Evolutionary conservation across 2,329 filamentous ascomycete species (phyloP).

Genomic region (Curvularia verruculosa): DNA sequence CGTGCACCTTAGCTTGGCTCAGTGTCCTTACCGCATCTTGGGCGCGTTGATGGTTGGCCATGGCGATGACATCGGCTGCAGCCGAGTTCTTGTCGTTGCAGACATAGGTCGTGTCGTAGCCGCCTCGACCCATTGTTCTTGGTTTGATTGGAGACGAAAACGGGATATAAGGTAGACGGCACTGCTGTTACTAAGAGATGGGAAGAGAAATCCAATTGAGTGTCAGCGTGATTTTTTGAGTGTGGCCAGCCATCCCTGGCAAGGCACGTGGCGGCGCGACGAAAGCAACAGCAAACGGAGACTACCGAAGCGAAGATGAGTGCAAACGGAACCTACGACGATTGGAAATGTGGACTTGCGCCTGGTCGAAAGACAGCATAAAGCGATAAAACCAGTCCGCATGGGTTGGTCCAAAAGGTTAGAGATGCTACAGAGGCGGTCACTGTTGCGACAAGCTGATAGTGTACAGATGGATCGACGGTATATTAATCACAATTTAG

Average conservation of each 20-base stretch:
- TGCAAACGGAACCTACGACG: not conserved
- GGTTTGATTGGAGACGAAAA: not conserved
- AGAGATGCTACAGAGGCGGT: not conserved
- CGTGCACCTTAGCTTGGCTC: not conserved
- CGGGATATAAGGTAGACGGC: not conserved
- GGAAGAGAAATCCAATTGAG: not conserved
- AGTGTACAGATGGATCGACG: not conserved
- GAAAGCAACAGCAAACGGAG: not conserved
- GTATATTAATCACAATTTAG: conserved; percentile 3
- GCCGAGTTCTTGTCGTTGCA: conserved; percentile 5
- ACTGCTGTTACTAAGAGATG: not conserved
- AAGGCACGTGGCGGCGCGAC: not conserved
- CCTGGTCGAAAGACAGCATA: not conserved
- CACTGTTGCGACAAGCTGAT: not conserved
- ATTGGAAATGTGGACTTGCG: not conserved
- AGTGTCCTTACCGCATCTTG: not conserved
- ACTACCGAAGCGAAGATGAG: not conserved
- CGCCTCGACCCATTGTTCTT: conserved; percentile 25
- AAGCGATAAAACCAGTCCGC: not conserved
- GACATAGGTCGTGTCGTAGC: conserved; percentile 25
- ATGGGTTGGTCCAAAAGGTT: not conserved
- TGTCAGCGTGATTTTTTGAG: not conserved
- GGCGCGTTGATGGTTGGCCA: conserved; percentile 1
- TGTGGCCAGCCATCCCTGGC: too few relatives aligned
- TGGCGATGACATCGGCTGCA: conserved; percentile 3